Percentiles rank a stretch among this genome's conserved stretches.
phyloP scores from a whole-genome alignment of 768 basidiomycete species.

The Lactarius sp. region DNA sequence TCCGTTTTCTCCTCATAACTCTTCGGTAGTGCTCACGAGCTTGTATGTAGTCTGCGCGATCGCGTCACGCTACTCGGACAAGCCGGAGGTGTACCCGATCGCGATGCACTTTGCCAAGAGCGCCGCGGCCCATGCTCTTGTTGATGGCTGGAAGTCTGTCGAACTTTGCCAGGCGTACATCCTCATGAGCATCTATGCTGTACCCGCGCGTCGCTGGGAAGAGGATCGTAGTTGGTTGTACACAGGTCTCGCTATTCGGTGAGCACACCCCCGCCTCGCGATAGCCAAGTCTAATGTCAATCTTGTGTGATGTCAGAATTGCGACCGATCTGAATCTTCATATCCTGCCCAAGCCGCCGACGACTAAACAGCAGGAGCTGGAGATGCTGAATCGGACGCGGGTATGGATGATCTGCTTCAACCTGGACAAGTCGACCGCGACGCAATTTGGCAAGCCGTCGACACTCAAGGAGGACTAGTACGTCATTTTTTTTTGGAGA shows the following conservation, averaged over 20 bases:
- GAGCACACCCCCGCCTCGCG: conserved; percentile 28
- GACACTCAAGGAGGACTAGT: conserved; percentile 71
- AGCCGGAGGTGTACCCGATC: conserved; percentile 63
- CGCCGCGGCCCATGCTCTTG: conserved; percentile 72
- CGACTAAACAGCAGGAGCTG: conserved; percentile 76
- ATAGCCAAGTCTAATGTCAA: no score
- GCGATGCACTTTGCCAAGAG: conserved; percentile 72
- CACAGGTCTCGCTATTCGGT: conserved; percentile 86
- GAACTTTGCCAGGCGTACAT: conserved; percentile 86
- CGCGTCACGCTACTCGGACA: conserved; percentile 73
- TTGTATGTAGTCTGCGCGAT: conserved; percentile 71
- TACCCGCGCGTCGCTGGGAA: conserved; percentile 76
- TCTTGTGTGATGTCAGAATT: conserved; percentile 44
- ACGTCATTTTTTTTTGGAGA: conserved; percentile 43
- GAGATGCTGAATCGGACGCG: conserved; percentile 88
- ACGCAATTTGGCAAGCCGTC: conserved; percentile 86
- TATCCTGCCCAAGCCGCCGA: conserved; percentile 65
- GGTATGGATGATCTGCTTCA: conserved; percentile 87
- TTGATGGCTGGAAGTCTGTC: conserved; percentile 72
- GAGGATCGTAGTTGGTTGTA: conserved; percentile 89
- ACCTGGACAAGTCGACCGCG: conserved; percentile 84
- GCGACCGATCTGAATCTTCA: conserved; percentile 90
- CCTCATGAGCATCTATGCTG: conserved; percentile 68
- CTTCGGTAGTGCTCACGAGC: not conserved
- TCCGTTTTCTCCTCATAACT: not conserved